Evolutionary conservation across 208 protist genomes (phyloP).

Genomic region (Trypanosoma mega): DNA sequence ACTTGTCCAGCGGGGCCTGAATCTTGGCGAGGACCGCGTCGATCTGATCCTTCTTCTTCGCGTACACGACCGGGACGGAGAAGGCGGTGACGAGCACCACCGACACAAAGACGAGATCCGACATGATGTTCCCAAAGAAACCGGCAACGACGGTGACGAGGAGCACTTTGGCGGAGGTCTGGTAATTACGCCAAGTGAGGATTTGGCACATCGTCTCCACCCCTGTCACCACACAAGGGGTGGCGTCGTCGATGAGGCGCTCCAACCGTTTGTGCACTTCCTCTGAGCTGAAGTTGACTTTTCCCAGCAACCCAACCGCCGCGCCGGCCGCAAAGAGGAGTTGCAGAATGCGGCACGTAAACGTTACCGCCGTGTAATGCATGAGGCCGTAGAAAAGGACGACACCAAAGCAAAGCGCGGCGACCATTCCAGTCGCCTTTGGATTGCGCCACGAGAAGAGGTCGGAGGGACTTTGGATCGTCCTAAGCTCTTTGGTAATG

Average conservation of each 20-base stretch:
- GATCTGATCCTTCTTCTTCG: constrained; percentile 71
- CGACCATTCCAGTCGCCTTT: constrained; percentile 43
- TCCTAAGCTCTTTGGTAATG: constrained; percentile 37
- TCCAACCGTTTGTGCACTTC: constrained; percentile 56
- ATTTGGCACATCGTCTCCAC: constrained; percentile 33
- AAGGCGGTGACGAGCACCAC: constrained; percentile 44
- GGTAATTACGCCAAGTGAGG: constrained; percentile 65
- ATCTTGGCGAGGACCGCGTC: constrained; percentile 37
- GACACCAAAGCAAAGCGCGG: constrained; percentile 33
- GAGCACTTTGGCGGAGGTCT: constrained; percentile 46
- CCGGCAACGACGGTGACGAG: constrained; percentile 40
- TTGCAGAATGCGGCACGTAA: constrained; percentile 47
- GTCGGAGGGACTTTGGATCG: constrained; percentile 31
- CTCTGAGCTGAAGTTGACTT: constrained; percentile 28
- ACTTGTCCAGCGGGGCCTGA: constrained; percentile 37
- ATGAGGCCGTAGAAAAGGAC: constrained; percentile 64
- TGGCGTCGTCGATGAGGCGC: constrained; percentile 41
- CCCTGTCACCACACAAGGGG: constrained; percentile 34
- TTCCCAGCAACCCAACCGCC: constrained; percentile 31
- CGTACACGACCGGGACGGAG: constrained; percentile 57
- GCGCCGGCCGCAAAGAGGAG: constrained; percentile 44
- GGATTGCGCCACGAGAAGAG: constrained; percentile 72
- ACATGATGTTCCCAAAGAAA: constrained; percentile 73
- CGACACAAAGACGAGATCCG: constrained; percentile 56
- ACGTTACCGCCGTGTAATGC: constrained; percentile 81